These are phyloP conservation scores for Septoria linicola DNA, from an alignment of 2,329 filamentous ascomycete genomes.

Conservation along the genomic window DNA sequence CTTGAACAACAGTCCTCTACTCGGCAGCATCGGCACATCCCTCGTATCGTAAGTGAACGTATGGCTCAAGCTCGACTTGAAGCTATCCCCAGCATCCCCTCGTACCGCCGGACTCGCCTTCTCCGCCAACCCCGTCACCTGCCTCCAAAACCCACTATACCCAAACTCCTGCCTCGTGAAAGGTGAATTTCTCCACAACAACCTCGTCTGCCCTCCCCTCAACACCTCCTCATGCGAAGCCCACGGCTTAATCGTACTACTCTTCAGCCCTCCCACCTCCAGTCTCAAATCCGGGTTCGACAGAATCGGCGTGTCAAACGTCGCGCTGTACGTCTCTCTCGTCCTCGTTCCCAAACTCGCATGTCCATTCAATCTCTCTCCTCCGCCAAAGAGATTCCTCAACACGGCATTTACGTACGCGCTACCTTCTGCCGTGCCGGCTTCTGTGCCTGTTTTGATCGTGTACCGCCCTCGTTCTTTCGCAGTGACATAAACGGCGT, in stretches of 20 bases:
- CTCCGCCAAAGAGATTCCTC: slow-evolving; percentile 92
- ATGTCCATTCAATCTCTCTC: slow-evolving; percentile 83
- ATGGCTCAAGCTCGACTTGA: slow-evolving; percentile 85
- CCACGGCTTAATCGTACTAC: slow-evolving; percentile 82
- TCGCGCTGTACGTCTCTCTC: slow-evolving; percentile 84
- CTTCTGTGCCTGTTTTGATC: slow-evolving; percentile 90
- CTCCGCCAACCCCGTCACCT: slow-evolving; percentile 74
- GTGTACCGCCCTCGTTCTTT: slow-evolving; percentile 79
- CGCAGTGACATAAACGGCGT: slow-evolving; percentile 77
- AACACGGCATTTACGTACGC: slow-evolving; percentile 84
- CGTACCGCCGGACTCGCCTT: slow-evolving; percentile 79
- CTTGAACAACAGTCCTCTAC: slow-evolving; percentile 64
- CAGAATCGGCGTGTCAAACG: slow-evolving; percentile 76
- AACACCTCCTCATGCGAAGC: slow-evolving; percentile 90
- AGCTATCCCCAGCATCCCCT: slow-evolving; percentile 80
- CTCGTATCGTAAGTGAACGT: slow-evolving; percentile 76
- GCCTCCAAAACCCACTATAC: slow-evolving; percentile 82
- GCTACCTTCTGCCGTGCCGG: slow-evolving; percentile 90
- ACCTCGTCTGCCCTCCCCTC: slow-evolving; percentile 71
- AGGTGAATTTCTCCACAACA: slow-evolving; percentile 66
- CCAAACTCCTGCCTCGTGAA: slow-evolving; percentile 71
- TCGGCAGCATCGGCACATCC: slow-evolving; percentile 81
- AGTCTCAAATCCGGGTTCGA: slow-evolving; percentile 80
- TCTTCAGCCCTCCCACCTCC: slow-evolving; percentile 77
- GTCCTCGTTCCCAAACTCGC: slow-evolving; percentile 88